Evolutionary conservation across 495 filamentous ascomycete genomes (phyloP).

Genomic region (Trichoderma gamsii): DNA sequence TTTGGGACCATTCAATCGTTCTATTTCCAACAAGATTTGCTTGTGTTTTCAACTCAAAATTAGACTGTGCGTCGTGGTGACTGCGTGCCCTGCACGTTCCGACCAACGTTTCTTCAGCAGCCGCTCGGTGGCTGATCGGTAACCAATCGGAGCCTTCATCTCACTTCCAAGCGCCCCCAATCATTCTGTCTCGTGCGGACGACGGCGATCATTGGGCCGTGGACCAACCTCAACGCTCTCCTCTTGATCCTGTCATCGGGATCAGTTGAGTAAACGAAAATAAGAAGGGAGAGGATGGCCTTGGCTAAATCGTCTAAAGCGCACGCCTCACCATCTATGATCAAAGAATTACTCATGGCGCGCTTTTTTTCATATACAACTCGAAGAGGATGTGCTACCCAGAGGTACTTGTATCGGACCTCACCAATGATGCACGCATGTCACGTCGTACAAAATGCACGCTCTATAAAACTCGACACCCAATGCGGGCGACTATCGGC

Average conservation of each 20-base stretch:
- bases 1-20: background rate
- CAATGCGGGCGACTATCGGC: background rate
- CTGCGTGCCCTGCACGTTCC: background rate
- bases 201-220: background rate
- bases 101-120: background rate
- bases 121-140: background rate
- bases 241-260: background rate
- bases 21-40: too few relatives aligned
- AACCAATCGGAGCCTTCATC: background rate
- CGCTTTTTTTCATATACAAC: background rate
- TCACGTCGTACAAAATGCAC: slow-evolving; percentile 8
- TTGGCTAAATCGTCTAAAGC: background rate
- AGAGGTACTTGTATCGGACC: background rate
- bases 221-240: background rate
- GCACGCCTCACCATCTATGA: background rate
- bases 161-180: background rate
- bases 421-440: background rate
- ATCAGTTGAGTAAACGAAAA: background rate
- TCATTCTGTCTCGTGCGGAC: background rate
- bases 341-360: too few relatives aligned
- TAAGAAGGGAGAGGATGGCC: background rate
- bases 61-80: background rate
- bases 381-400: background rate
- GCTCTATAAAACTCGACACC: slow-evolving; percentile 2
- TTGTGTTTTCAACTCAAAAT: background rate